Base-by-base conservation (phyloP, 495 filamentous ascomycete species). In the Podospora pseudoanserina region DNA sequence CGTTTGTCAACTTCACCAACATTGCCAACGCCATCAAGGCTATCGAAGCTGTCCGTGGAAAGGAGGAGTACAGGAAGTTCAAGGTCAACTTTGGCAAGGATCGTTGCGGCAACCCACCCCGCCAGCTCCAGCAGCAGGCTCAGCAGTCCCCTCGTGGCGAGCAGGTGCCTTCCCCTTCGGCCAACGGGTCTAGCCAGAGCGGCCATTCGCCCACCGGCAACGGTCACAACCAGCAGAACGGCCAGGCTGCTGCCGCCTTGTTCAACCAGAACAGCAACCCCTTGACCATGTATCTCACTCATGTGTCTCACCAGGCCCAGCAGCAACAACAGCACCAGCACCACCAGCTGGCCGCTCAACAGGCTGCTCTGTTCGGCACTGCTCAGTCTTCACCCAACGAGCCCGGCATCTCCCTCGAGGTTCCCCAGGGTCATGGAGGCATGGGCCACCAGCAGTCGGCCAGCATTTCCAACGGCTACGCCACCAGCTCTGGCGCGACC, bases 21-120 rank as follows among this genome's bases (percentile, higher is more conserved):
- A 99, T 99, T 72, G 95, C 95, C 71, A 99, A 99, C 69, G 95
- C 95, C 55, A 99, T 99, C 83, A 99, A 99, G 79, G 96, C 95
- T 4, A 99, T 99, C 70, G 95, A 99, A 77, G 95, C 94, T 44
- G 88, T 98, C 71, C 87, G 95, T 30, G 89, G 92, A 76, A 91
- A 94, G 71, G 96, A 99, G 63, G 95, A 99, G 75, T 99, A 99
- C 81, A 90, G 87, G 78, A 90, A 94, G 61, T 99, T 99, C 86
- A 99, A 99, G 85, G 93, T 99, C 78, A 99, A 99, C 81, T 99
- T 99, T 78, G 95, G 95, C 75, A 99, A 99, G 81, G 95, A 99
- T 78, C 87, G 95, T 63, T 99, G 95, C 74, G 95, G 95, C 70
- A 99, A 98, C 79, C 92, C 95, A 20, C 95, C 95, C 27, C 87